Evolutionary conservation across 1,139 yeast genomes (phyloP), one percentile per base, ranked within the genome.

Genomic region (Blastobotrys arbuscula): DNA sequence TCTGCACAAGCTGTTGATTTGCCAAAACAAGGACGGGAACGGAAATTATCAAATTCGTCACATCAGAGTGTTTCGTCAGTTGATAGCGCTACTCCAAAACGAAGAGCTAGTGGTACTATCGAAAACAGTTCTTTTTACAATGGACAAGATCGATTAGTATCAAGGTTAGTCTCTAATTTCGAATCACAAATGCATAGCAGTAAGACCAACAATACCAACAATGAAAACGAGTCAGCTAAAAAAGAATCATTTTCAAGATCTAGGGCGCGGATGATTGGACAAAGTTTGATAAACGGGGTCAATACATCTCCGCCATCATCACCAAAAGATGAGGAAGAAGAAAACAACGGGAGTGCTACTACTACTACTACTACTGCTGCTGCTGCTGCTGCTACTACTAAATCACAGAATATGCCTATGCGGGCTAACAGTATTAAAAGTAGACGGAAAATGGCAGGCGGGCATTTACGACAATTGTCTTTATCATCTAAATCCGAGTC

Each of bases 141-240:
- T 19, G 55, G 57, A 10, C 55, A 54, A n/a, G 56, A 53, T 37
- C 49, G 53, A 36, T 47, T 54, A 13, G 60, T 58, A 20, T 56
- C 62, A 5, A 47, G 59, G 7, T 42, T 58, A 39, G 59, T 57
- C 8, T 58, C 56, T 44, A 58, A 49, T 44, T 57, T 58, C 38
- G 60, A 56, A 35, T 53, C 52, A 41, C 57, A 56, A 40, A 55
- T 57, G 44, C 47, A 53, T 28, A 28, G 16, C 6, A 10, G 7
- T 30, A 23, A 15, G 12, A 34, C 9, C 41, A 20, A 15, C 37
- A 23, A 15, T 16, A 34, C 9, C 41, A 20, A 15, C 34, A 15
- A 24, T 13, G 13, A 36, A 9, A 18, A 37, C 28, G 19, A 34
- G 38, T 13, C 44, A 35, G 13, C 28, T 12, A 28, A 28, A 9